These are phyloP conservation scores for Andrographis paniculata DNA, from an alignment of 305 asterid genomes.

Conservation along the genomic window DNA sequence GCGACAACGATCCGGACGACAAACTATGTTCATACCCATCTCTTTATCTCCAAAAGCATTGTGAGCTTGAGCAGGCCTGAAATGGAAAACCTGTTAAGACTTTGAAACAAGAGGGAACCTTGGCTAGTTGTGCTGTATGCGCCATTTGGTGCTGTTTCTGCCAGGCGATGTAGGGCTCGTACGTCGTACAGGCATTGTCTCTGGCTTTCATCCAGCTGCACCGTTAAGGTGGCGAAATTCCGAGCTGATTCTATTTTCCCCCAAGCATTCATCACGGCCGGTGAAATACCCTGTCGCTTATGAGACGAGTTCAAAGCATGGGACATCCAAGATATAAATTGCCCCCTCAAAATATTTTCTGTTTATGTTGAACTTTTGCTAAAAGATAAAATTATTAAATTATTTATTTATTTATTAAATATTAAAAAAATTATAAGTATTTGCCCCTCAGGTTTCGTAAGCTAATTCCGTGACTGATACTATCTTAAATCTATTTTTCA, in stretches of 20 bases:
- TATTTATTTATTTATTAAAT: no score
- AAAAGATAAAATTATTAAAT: no score
- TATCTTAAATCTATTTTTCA: no score
- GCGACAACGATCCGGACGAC: no score
- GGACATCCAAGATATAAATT: no score
- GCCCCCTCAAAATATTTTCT: no score
- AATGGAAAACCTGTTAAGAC: constrained; percentile 65
- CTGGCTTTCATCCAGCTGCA: constrained; percentile 48
- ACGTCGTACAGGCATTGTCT: constrained; percentile 57
- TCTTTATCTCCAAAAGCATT: constrained; percentile 38
- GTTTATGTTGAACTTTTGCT: no score
- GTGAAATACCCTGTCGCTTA: constrained; percentile 74
- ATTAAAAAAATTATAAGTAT: no score
- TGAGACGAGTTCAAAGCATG: no score
- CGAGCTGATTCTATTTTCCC: constrained; percentile 90
- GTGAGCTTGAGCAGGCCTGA: constrained; percentile 66
- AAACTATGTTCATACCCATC: constrained; percentile 43
- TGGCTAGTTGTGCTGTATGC: constrained; percentile 93
- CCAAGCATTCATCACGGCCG: constrained; percentile 60
- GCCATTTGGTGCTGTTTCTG: constrained; percentile 94
- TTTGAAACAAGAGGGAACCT: constrained; percentile 64
- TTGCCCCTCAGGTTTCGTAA: no score
- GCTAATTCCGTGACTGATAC: no score
- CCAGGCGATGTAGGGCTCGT: constrained; percentile 90
- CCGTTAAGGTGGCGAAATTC: constrained; percentile 83